Evolutionary conservation across 345 rosid genomes (phyloP), one percentile per base, ranked within the genome.

Genomic region (Pistacia atlantica): DNA sequence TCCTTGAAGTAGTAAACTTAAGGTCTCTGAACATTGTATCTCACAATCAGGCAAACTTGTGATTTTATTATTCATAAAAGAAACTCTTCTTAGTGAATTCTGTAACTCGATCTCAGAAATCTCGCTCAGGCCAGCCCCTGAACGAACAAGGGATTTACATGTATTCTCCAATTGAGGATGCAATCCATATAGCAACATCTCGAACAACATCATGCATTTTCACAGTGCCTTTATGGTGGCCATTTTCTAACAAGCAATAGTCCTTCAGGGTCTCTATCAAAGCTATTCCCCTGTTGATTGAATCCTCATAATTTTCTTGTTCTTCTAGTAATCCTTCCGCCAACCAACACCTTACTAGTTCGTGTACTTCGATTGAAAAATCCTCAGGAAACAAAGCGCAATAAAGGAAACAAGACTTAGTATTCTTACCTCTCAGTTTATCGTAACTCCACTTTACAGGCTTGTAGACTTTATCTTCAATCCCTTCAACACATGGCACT

Each of bases 181-280:
- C 75, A 25, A 85, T 74, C 86, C 86, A 81, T 61, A 87, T 70
- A 6, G 89, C 83, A 48, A 87, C 80, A 69, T 89, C 92, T 2
- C 89, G 77, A 10, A 87, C 83, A 48, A 89, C 75, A 54, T 78
- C 85, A 67, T 89, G 89, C 89, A 89, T 85, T 75, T 82, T 89
- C 20, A 85, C 75, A 6, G 80, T 81, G 35, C 68, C 83, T n/a
- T 63, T 60, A 42, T 65, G 35, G 8, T 25, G 81, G 55, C 86
- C 90, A 16, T 81, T 72, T 79, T 87, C 90, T 28, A 87, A 57
- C 66, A 87, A 73, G 74, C 87, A 87, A 18, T 78, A 77, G 62
- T 84, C 88, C 66, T 87, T 87, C 74, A 87, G 77, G 65, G 49
- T 80, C 78, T 89, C 89, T 0, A 87, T 69, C 82, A 87, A 74